Evolutionary conservation across 1,139 yeast genomes (phyloP).

Genomic region (Nematodospora anomalae): DNA sequence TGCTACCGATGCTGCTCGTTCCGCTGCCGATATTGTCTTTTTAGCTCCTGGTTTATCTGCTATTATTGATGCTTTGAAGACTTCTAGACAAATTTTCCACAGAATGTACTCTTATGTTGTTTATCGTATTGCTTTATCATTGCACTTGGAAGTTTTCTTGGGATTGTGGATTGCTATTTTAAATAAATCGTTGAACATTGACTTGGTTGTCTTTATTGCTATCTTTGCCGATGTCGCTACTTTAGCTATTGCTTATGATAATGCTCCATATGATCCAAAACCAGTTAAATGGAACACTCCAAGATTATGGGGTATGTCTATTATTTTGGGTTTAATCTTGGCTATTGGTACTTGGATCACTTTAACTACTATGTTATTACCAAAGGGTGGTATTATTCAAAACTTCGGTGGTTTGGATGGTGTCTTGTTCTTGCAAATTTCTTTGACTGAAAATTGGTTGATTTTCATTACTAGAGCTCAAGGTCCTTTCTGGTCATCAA

Average conservation of each 20-base stretch:
- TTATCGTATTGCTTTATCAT: constrained; percentile 91
- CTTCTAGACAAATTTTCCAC: constrained; percentile 97
- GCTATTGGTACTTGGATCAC: constrained; percentile 93
- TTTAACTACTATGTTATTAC: constrained; percentile 85
- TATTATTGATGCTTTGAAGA: constrained; percentile 89
- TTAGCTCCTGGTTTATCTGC: constrained; percentile 96
- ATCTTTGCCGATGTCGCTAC: constrained; percentile 96
- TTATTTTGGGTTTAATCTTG: constrained; percentile 74
- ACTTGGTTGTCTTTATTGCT: constrained; percentile 90
- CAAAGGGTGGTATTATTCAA: constrained; percentile 77
- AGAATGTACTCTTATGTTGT: constrained; percentile 96
- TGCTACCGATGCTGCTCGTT: constrained; percentile 95
- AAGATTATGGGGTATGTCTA: constrained; percentile 96
- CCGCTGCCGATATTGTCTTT: constrained; percentile 96
- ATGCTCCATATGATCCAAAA: constrained; percentile 94
- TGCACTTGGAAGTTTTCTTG: constrained; percentile 88
- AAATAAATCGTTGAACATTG: constrained; percentile 78
- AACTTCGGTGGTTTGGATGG: constrained; percentile 93
- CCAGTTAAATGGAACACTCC: constrained; percentile 99
- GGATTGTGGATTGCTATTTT: constrained; percentile 94
- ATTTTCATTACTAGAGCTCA: constrained; percentile 93
- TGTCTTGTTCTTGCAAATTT: constrained; percentile 87
- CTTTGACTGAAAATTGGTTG: constrained; percentile 94
- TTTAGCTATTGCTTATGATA: constrained; percentile 91
- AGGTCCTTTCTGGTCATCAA: constrained; percentile 93